phyloP scores from a whole-genome alignment of 495 filamentous ascomycete genomes.

The Neurospora cerealis region DNA sequence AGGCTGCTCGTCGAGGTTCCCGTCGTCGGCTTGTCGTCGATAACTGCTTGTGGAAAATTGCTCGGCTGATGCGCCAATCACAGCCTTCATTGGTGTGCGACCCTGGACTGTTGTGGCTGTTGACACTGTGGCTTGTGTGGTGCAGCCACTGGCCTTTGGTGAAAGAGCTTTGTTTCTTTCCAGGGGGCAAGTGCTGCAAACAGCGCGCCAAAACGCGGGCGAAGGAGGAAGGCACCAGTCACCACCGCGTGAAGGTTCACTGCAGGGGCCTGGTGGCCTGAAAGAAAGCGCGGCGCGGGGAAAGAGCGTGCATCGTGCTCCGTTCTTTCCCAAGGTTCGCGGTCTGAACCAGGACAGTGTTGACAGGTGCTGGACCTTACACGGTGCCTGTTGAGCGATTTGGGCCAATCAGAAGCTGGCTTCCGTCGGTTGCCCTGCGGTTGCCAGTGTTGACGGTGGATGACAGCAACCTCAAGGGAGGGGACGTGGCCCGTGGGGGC shows the following conservation, averaged over 20 bases:
- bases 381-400: background rate
- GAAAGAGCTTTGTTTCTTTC: background rate
- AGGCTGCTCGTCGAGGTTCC: background rate
- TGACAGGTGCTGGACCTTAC: background rate
- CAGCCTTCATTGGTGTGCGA: background rate
- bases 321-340: background rate
- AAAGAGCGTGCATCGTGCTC: background rate
- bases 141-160: background rate
- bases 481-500: constrained; percentile 8
- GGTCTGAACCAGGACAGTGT: background rate
- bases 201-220: background rate
- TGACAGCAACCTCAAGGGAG: constrained; percentile 9
- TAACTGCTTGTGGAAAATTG: constrained; percentile 1
- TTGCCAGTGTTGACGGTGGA: constrained; percentile 37
- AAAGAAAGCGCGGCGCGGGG: background rate
- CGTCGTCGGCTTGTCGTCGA: background rate
- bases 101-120: background rate
- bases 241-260: background rate
- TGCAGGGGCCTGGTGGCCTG: background rate
- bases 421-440: constrained; percentile 32
- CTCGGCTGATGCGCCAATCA: background rate
- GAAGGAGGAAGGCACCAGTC: background rate
- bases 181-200: background rate
- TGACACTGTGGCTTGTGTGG: constrained; percentile 1
- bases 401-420: constrained; percentile 26